Evolutionary conservation across 2,329 filamentous ascomycete species (phyloP), one percentile per base, ranked within the genome.

Genomic region (Aplosporella prunicola): DNA sequence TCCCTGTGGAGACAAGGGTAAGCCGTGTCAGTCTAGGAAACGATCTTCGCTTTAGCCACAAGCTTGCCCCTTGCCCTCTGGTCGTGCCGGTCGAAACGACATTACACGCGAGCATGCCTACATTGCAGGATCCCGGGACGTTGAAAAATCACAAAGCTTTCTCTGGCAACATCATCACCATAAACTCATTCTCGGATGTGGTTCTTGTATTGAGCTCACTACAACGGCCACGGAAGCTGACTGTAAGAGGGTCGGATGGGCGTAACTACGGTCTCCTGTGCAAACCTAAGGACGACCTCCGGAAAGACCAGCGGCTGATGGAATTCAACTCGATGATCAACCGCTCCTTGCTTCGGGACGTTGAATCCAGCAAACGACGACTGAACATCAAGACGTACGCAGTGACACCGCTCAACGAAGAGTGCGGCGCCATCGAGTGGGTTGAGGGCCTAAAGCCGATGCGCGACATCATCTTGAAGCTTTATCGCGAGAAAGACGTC

Each of bases 311-410:
- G 58, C 85, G 91, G 35, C 77, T 98, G 14, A 98, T 98, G 88
- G 93, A 98, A 56, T 98, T 98, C 68, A 98, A 96, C 57, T 79
- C 82, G 30, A 91, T 96, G 76, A 96, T 98, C 66, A 98, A 98
- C 57, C 76, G 91, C 42, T 86, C 89, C 3, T 64, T 99, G 40
- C 94, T 95, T 55, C 79, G 83, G 44, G 88, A 96, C 51, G 80
- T 88, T 2, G 88, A 95, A 55, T 84, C 87, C 11, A 93, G 84
- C 59, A 82, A 85, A 56, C 77, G 91, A 11, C 83, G 91, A 46
- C 72, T 98, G 39, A 93, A 93, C 57, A 94, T 99, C 61, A 87
- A 88, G 53, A 98, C 91, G 0, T 98, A 99, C 51, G 87, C 86
- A 5, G 93, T 99, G 9, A 94, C 89, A 4, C 93, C 91, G 2